phyloP scores from a whole-genome alignment of 2,329 filamentous ascomycete genomes.

The Monilinia vaccinii-corymbosi region DNA sequence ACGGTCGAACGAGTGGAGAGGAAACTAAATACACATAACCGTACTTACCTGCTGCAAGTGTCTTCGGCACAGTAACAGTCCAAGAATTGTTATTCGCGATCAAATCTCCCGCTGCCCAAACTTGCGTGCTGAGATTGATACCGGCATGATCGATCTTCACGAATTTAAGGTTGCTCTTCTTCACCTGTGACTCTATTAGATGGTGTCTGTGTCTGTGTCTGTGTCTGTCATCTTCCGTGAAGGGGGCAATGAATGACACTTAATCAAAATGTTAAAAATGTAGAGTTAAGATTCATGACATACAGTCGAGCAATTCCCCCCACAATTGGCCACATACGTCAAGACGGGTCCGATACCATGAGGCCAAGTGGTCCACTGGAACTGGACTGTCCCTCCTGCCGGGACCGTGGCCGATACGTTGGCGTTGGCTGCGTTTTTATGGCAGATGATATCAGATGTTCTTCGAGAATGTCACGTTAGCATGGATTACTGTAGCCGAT shows the following conservation, averaged over 20 bases:
- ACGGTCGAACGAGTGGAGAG: conserved; percentile 19
- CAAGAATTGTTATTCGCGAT: conserved; percentile 4
- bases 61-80: conserved; percentile 3
- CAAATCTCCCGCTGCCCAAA: neutral
- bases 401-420: conserved; percentile 34
- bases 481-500: too few relatives aligned
- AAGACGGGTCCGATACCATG: conserved; percentile 35
- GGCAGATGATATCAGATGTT: conserved; percentile 40
- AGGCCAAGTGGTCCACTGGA: conserved; percentile 43
- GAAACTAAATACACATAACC: neutral
- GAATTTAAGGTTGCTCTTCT: conserved; percentile 4
- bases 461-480: neutral
- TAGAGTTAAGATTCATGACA: too few relatives aligned
- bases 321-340: conserved; percentile 26
- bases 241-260: neutral
- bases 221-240: conserved; percentile 24
- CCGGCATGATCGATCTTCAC: conserved; percentile 3
- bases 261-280: too few relatives aligned
- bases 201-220: too few relatives aligned
- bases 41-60: neutral
- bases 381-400: conserved; percentile 38
- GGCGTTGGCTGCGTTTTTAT: conserved; percentile 35
- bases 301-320: conserved; percentile 33
- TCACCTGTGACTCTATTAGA: neutral
- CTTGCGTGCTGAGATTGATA: neutral